phyloP scores from a whole-genome alignment of 23 red algal species.

The Chondrus crispus region DNA sequence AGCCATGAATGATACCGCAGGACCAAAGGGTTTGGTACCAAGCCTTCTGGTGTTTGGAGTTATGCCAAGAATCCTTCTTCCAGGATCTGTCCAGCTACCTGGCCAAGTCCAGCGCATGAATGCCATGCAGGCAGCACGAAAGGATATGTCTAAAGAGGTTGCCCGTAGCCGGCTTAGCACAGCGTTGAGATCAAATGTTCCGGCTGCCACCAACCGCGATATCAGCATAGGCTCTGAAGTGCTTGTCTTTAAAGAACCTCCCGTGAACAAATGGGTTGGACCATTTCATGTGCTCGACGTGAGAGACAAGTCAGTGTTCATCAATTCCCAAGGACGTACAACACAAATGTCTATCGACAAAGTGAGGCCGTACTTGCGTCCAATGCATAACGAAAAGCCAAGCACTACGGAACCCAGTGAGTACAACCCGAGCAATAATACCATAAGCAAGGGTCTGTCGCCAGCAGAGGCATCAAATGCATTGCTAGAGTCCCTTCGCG shows the following conservation, averaged over 20 bases:
- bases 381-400: not conserved
- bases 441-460: not conserved
- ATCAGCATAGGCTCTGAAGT: not conserved
- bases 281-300: not conserved
- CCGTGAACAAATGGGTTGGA: not conserved
- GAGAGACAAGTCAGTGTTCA: not conserved
- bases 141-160: not conserved
- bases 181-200: not conserved
- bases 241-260: not conserved
- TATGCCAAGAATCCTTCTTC: not conserved
- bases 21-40: not conserved
- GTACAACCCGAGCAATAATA: constrained; percentile 1
- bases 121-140: not conserved
- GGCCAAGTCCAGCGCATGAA: not conserved
- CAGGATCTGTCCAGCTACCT: not conserved
- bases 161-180: not conserved
- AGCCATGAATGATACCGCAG: constrained; percentile 31
- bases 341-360: not conserved
- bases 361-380: not conserved
- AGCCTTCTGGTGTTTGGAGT: constrained; percentile 12
- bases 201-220: not conserved
- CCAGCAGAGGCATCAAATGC: too few relatives aligned
- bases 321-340: not conserved
- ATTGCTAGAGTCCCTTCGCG: too few relatives aligned
- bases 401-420: not conserved